These are phyloP conservation scores for Oenanthe sinensis DNA, from an alignment of 129 eudicot genomes.

Conservation along the genomic window DNA sequence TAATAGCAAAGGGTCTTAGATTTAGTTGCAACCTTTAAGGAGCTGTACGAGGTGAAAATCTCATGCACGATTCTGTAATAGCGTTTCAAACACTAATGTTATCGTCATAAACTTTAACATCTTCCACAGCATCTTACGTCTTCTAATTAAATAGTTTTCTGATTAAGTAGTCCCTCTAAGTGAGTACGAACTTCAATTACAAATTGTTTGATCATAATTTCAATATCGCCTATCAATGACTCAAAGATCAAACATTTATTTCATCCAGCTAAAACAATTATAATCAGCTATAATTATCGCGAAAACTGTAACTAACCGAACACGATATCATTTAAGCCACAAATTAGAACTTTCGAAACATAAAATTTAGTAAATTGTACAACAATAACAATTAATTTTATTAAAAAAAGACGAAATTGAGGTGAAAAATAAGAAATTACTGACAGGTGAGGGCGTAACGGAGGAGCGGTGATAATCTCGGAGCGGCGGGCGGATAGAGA, in stretches of 20 bases:
- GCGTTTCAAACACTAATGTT: too few relatives aligned
- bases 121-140: not conserved
- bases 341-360: not conserved
- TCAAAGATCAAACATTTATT: not conserved
- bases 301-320: not conserved
- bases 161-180: not conserved
- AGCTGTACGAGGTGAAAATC: too few relatives aligned
- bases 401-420: not conserved
- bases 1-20: too few relatives aligned
- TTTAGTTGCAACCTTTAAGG: too few relatives aligned
- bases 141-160: not conserved
- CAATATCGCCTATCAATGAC: not conserved
- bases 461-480: slow-evolving; percentile 61
- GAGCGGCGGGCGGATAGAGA: slow-evolving; percentile 73
- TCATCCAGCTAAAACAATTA: not conserved
- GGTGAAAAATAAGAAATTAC: slow-evolving; percentile 8
- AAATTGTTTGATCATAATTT: not conserved
- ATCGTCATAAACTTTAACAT: not conserved
- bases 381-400: not conserved
- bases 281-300: not conserved
- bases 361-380: not conserved
- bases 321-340: not conserved
- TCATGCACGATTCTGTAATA: too few relatives aligned
- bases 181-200: not conserved
- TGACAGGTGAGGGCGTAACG: slow-evolving; percentile 34